Percentiles rank a stretch among this genome's conserved stretches.
Evolutionary conservation across 345 rosid genomes (phyloP).

Genomic region (Mangifera indica): DNA sequence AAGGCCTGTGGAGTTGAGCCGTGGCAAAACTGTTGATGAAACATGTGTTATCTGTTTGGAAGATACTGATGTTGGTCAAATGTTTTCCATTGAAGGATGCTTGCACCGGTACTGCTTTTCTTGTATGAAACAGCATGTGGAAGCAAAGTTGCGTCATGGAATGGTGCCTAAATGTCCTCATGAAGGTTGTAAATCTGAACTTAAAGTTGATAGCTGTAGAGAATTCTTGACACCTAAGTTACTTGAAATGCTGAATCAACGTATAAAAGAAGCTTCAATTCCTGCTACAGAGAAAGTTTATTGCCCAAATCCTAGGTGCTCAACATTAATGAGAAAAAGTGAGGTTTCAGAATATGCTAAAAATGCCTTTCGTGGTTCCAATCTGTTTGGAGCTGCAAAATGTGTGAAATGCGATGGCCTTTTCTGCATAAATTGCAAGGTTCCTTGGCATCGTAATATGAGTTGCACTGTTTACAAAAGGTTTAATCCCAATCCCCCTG

Average conservation of each 20-base stretch:
- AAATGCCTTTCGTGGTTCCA: slow-evolving; percentile 24
- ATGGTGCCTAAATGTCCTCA: slow-evolving; percentile 65
- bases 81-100: slow-evolving; percentile 71
- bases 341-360: slow-evolving; percentile 48
- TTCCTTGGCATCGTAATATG: slow-evolving; percentile 64
- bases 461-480: slow-evolving; percentile 46
- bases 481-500: slow-evolving; percentile 35
- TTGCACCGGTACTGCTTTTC: slow-evolving; percentile 70
- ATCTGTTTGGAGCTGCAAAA: slow-evolving; percentile 44
- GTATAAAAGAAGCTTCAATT: slow-evolving; percentile 67
- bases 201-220: slow-evolving; percentile 49
- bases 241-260: slow-evolving; percentile 50
- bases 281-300: slow-evolving; percentile 59
- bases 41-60: slow-evolving; percentile 73
- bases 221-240: slow-evolving; percentile 64
- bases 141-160: slow-evolving; percentile 67
- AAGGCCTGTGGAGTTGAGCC: slow-evolving; percentile 43
- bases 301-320: slow-evolving; percentile 78
- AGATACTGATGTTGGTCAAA: slow-evolving; percentile 46
- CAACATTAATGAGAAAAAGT: slow-evolving; percentile 62
- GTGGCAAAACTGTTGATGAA: slow-evolving; percentile 47
- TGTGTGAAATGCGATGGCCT: slow-evolving; percentile 56
- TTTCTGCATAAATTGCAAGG: slow-evolving; percentile 76
- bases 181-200: slow-evolving; percentile 57
- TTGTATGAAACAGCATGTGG: slow-evolving; percentile 84